Evolutionary conservation across 2,329 filamentous ascomycete species (phyloP).

Genomic region (Seiridium cupressi): DNA sequence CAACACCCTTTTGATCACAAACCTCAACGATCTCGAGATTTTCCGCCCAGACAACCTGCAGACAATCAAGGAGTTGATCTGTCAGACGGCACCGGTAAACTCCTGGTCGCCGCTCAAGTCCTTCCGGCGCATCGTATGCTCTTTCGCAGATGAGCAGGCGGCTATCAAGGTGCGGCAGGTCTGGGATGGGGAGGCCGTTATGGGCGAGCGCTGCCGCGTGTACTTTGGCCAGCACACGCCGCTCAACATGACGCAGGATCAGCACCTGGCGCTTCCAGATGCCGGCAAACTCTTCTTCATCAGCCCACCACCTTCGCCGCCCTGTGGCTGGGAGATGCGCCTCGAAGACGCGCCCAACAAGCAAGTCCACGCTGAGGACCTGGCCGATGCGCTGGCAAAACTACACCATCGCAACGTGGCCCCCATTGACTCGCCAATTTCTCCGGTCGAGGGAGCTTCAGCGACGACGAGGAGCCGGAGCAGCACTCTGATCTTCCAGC

Average conservation of each 20-base stretch:
- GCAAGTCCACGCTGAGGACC: conserved; percentile 66
- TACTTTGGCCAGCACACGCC: conserved; percentile 66
- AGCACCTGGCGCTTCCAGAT: conserved; percentile 65
- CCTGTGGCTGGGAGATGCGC: conserved; percentile 69
- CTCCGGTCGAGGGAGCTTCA: conserved; percentile 36
- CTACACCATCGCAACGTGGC: conserved; percentile 45
- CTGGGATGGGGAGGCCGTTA: conserved; percentile 72
- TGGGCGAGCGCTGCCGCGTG: conserved; percentile 67
- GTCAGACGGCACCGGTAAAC: conserved; percentile 68
- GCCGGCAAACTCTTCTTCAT: conserved; percentile 74
- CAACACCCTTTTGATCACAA: conserved; percentile 84
- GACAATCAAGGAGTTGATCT: conserved; percentile 69
- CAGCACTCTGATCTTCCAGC: conserved; percentile 65
- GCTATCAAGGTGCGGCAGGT: conserved; percentile 69
- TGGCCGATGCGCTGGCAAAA: conserved; percentile 64
- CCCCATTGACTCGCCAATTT: conserved; percentile 26
- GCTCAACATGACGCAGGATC: conserved; percentile 47
- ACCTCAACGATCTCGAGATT: conserved; percentile 70
- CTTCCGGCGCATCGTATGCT: conserved; percentile 78
- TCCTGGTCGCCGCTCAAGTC: conserved; percentile 79
- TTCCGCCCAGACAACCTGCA: conserved; percentile 74
- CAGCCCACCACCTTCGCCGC: conserved; percentile 65
- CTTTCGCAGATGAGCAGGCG: conserved; percentile 69
- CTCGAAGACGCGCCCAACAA: conserved; percentile 70
- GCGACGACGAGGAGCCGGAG: conserved; percentile 52